Percentiles rank a stretch among this genome's conserved stretches.
These are phyloP conservation scores for Musa acuminata DNA, from an alignment of 176 grass and related monocot species.

Conservation along the genomic window DNA sequence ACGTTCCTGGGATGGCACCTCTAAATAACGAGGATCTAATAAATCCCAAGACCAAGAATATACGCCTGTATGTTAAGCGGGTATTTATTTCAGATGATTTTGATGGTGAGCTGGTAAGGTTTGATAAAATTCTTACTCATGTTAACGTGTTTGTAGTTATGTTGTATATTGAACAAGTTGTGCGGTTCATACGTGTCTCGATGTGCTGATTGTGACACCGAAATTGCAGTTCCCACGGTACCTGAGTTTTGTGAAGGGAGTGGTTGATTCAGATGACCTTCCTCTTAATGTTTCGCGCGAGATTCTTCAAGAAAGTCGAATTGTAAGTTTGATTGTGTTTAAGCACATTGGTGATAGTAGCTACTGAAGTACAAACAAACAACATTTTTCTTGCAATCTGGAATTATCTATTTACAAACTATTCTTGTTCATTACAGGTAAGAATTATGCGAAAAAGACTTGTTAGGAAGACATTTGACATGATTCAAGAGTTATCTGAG, in stretches of 20 bases:
- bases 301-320: constrained; percentile 90
- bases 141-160: neutral
- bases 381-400: neutral
- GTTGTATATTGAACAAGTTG: neutral
- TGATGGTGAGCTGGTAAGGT: constrained; percentile 73
- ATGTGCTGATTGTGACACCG: constrained; percentile 10
- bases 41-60: constrained; percentile 91
- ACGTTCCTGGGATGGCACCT: constrained; percentile 85
- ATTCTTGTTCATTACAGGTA: constrained; percentile 33
- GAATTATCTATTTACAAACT: neutral
- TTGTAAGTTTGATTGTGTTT: constrained; percentile 47
- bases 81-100: constrained; percentile 93
- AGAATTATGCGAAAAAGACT: constrained; percentile 94
- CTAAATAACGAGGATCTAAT: constrained; percentile 77
- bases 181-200: neutral
- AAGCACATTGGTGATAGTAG: neutral
- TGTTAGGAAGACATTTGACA: constrained; percentile 93
- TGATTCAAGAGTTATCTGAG: constrained; percentile 84
- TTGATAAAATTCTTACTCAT: neutral
- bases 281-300: constrained; percentile 93
- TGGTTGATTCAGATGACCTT: constrained; percentile 84
- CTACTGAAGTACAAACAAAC: too few relatives aligned
- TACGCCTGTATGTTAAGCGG: constrained; percentile 78
- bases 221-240: constrained; percentile 74
- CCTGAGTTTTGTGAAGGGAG: constrained; percentile 91